Conservation (phyloP, 192 early-diverging fungal species). For the Linnemannia hyalina region DNA sequence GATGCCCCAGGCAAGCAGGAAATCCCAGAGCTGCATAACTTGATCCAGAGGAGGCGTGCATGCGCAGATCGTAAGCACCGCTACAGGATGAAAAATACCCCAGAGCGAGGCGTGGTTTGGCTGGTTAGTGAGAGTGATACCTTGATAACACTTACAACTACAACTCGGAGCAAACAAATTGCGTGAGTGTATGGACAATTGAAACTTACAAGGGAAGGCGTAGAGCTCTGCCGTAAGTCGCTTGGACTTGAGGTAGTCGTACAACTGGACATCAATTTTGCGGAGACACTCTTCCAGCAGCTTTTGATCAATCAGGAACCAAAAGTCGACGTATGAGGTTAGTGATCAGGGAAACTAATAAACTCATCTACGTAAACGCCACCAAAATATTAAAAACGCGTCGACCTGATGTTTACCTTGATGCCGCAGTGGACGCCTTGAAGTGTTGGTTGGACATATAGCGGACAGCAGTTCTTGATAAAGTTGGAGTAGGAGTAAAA, state of each 20-base stretch:
- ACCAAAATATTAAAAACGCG: background rate
- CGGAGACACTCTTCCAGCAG: constrained; percentile 87
- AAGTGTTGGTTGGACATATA: constrained; percentile 93
- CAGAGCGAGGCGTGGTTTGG: background rate
- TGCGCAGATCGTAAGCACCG: constrained; percentile 91
- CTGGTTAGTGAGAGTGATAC: background rate
- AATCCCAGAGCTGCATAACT: constrained; percentile 93
- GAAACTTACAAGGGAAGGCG: constrained; percentile 86
- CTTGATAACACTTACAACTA: background rate
- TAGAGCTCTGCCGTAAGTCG: constrained; percentile 83
- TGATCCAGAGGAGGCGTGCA: constrained; percentile 88
- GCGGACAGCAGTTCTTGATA: constrained; percentile 88
- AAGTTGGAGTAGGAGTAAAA: constrained; percentile 91
- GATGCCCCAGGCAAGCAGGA: constrained; percentile 89
- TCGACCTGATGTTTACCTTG: constrained; percentile 63
- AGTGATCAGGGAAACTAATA: constrained; percentile 10
- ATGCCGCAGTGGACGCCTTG: constrained; percentile 93
- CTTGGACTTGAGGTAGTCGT: constrained; percentile 77
- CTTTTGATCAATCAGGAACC: constrained; percentile 47
- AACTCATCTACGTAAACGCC: background rate
- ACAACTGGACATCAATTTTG: constrained; percentile 80
- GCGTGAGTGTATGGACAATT: background rate
- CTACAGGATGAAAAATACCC: constrained; percentile 52
- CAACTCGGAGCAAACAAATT: background rate
- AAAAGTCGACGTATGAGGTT: background rate